Conservation (phyloP, 1,139 yeast species). For the Candida glucosophila region DNA sequence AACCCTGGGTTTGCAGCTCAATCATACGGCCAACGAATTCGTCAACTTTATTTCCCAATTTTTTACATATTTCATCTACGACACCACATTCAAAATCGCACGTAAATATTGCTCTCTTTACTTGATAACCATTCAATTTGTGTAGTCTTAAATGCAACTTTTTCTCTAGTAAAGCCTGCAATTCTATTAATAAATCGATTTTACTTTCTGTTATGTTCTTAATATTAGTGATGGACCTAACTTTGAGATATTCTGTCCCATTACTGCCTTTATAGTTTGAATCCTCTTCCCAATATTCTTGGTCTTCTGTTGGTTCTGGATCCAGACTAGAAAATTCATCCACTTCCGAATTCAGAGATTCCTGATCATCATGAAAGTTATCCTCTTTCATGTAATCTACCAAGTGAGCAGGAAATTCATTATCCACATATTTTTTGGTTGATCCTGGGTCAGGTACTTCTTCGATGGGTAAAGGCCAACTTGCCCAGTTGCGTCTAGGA, state of each 20-base stretch:
- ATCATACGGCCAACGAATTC: constrained; percentile 6
- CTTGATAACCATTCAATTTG: constrained; percentile 1
- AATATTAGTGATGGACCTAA: constrained; percentile 4
- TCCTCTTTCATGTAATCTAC: too few species aligned
- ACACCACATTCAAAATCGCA: constrained; percentile 8
- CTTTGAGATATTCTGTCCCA: constrained; percentile 1
- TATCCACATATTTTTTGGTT: constrained; percentile 14
- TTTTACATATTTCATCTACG: constrained; percentile 12
- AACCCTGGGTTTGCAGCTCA: constrained; percentile 2
- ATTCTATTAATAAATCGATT: constrained; percentile 26
- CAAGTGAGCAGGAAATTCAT: too few species aligned
- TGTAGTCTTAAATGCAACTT: constrained; percentile 13
- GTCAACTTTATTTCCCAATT: constrained; percentile 15
- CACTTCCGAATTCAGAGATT: neutral
- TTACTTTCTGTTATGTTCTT: constrained; percentile 18
- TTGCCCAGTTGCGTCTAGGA: constrained; percentile 31
- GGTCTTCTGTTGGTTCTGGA: constrained; percentile 6
- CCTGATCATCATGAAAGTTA: constrained; percentile 1
- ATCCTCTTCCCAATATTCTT: constrained; percentile 2
- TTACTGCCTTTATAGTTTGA: constrained; percentile 1
- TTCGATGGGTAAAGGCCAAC: constrained; percentile 36
- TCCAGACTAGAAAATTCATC: too few species aligned
- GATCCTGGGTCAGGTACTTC: constrained; percentile 30
- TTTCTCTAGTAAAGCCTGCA: constrained; percentile 29
- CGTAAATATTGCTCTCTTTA: neutral